Conservation (phyloP, 306 rosid genomes). For the Begonia loranthoides region DNA sequence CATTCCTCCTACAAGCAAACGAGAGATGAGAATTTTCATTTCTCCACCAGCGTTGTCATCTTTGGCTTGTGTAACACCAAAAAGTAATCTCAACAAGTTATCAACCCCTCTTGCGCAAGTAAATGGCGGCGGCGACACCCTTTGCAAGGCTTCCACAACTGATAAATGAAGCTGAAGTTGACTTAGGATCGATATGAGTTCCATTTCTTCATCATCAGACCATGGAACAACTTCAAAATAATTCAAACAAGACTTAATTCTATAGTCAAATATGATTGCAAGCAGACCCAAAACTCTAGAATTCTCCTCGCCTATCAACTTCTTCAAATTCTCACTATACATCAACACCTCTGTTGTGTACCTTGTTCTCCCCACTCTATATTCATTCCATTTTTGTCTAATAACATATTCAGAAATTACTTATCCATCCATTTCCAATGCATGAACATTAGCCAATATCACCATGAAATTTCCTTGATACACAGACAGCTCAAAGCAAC, state of each 20-base stretch:
- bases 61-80: constrained; percentile 70
- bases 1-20: constrained; percentile 50
- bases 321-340: constrained; percentile 58
- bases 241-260: constrained; percentile 58
- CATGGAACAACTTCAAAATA: constrained; percentile 81
- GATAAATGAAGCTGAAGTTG: constrained; percentile 48
- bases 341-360: constrained; percentile 67
- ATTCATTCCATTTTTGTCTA: too few species aligned
- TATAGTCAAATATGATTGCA: constrained; percentile 75
- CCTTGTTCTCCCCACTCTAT: too few species aligned
- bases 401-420: too few species aligned
- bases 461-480: too few species aligned
- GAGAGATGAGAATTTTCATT: constrained; percentile 56
- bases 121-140: constrained; percentile 55
- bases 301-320: constrained; percentile 42
- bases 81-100: constrained; percentile 35
- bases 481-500: too few species aligned
- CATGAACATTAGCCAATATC: too few species aligned
- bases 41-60: constrained; percentile 80
- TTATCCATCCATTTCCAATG: too few species aligned
- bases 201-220: constrained; percentile 69
- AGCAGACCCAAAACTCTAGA: constrained; percentile 68
- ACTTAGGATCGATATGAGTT: constrained; percentile 39
- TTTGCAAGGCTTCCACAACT: constrained; percentile 31
- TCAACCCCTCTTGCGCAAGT: constrained; percentile 36